Evolutionary conservation across 768 basidiomycete genomes (phyloP).

Genomic region (Tylopilus vinaceipallidus): DNA sequence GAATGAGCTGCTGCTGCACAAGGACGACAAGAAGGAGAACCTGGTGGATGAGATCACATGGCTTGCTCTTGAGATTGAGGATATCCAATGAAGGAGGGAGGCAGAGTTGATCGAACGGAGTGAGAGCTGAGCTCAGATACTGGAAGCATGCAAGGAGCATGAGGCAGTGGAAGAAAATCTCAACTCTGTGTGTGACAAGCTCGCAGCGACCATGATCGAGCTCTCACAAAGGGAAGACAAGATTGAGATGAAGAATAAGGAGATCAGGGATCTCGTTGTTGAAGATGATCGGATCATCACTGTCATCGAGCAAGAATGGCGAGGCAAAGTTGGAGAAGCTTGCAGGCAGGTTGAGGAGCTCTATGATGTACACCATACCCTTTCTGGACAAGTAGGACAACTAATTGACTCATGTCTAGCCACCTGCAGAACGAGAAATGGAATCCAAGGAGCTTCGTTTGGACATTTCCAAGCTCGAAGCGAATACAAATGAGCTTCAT

Average conservation of each 20-base stretch:
- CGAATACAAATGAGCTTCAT: constrained; percentile 66
- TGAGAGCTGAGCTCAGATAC: constrained; percentile 64
- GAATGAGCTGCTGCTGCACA: constrained; percentile 49
- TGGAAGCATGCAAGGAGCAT: constrained; percentile 71
- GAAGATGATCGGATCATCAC: constrained; percentile 74
- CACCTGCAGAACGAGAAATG: constrained; percentile 73
- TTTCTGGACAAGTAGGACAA: neutral
- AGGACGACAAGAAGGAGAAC: constrained; percentile 72
- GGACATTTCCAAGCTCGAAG: constrained; percentile 72
- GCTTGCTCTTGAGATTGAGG: constrained; percentile 65
- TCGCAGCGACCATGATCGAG: constrained; percentile 80
- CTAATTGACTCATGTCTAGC: constrained; percentile 38
- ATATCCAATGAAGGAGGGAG: constrained; percentile 57
- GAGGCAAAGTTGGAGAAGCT: constrained; percentile 82
- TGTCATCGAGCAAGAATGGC: constrained; percentile 81
- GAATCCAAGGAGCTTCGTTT: constrained; percentile 75
- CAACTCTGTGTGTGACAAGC: constrained; percentile 69
- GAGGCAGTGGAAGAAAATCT: constrained; percentile 80
- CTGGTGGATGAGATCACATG: constrained; percentile 63
- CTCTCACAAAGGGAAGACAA: constrained; percentile 87
- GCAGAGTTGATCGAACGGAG: constrained; percentile 68
- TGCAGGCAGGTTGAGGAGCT: constrained; percentile 78
- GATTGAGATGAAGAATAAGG: constrained; percentile 70
- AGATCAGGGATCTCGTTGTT: constrained; percentile 73
- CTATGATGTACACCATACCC: constrained; percentile 51